phyloP scores from a whole-genome alignment of 1,139 yeast genomes.

The Saccharomycopsis crataegensis region DNA sequence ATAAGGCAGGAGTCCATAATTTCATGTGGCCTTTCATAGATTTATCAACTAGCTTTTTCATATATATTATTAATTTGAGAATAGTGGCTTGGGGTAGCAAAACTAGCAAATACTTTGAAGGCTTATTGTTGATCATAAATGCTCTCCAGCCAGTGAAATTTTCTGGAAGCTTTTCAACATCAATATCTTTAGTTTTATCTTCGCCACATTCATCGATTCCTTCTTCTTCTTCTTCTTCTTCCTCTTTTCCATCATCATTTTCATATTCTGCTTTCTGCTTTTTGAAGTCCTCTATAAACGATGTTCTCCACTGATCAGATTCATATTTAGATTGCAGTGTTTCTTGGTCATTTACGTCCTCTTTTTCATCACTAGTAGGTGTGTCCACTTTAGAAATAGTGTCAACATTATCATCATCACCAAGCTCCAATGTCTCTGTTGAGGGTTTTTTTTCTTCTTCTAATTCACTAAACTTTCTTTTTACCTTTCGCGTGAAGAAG shows the following conservation, averaged over 20 bases:
- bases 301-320: neutral
- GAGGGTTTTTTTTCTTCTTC: neutral
- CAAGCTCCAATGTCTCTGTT: neutral
- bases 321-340: neutral
- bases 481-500: slow-evolving; percentile 1
- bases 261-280: neutral
- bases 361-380: neutral
- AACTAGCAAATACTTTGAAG: slow-evolving; percentile 2
- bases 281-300: slow-evolving; percentile 2
- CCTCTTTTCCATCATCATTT: neutral
- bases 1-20: slow-evolving; percentile 11
- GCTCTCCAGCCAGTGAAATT: slow-evolving; percentile 19
- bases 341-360: neutral
- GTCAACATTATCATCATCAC: neutral
- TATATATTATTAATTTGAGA: slow-evolving; percentile 15
- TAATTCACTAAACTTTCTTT: neutral
- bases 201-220: neutral
- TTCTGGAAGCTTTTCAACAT: slow-evolving; percentile 6
- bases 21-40: slow-evolving; percentile 11
- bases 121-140: slow-evolving; percentile 14
- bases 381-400: neutral
- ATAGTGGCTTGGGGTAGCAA: slow-evolving; percentile 5
- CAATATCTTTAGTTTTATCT: neutral
- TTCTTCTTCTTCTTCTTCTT: neutral
- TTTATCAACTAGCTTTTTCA: slow-evolving; percentile 18